These are phyloP conservation scores for Penicillium samsonianum DNA, from an alignment of 495 filamentous ascomycete species.

Conservation along the genomic window DNA sequence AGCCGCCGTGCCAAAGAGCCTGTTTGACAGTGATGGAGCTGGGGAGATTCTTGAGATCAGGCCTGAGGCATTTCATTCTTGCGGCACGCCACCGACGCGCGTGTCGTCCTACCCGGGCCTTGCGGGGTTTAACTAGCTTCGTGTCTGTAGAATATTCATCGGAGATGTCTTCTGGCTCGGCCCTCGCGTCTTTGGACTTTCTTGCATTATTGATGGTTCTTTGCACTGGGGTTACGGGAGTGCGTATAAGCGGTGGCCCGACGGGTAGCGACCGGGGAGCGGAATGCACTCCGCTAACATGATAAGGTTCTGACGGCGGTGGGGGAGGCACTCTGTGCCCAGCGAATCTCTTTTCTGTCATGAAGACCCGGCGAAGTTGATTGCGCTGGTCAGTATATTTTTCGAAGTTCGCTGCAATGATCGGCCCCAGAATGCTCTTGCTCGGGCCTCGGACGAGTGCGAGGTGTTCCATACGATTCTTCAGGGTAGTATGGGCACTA, in stretches of 20 bases:
- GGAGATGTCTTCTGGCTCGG: slow-evolving; percentile 7
- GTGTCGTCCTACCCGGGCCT: slow-evolving; percentile 24
- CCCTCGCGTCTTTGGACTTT: background rate
- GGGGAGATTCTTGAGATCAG: slow-evolving; percentile 27
- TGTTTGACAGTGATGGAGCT: slow-evolving; percentile 16
- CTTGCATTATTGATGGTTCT: background rate
- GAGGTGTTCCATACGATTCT: slow-evolving; percentile 7
- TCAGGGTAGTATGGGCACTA: slow-evolving; percentile 50
- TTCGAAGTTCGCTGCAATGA: slow-evolving; percentile 72
- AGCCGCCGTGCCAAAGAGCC: too few relatives aligned
- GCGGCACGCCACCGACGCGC: slow-evolving; percentile 30
- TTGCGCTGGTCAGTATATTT: slow-evolving; percentile 64
- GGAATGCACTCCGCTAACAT: slow-evolving; percentile 3
- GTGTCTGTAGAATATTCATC: background rate
- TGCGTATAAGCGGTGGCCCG: background rate
- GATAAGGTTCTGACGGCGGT: slow-evolving; percentile 10
- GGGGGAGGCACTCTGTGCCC: slow-evolving; percentile 24
- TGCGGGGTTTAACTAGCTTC: slow-evolving; percentile 24
- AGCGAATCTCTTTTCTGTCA: slow-evolving; percentile 41
- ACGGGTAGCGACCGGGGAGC: slow-evolving; percentile 24
- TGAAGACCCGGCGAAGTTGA: slow-evolving; percentile 48
- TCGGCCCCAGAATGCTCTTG: slow-evolving; percentile 60
- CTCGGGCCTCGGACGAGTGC: slow-evolving; percentile 11
- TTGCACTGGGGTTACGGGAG: slow-evolving; percentile 1
- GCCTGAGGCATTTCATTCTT: slow-evolving; percentile 32